phyloP scores from a whole-genome alignment of 2,329 filamentous ascomycete genomes.

The Dactylonectria estremocensis region DNA sequence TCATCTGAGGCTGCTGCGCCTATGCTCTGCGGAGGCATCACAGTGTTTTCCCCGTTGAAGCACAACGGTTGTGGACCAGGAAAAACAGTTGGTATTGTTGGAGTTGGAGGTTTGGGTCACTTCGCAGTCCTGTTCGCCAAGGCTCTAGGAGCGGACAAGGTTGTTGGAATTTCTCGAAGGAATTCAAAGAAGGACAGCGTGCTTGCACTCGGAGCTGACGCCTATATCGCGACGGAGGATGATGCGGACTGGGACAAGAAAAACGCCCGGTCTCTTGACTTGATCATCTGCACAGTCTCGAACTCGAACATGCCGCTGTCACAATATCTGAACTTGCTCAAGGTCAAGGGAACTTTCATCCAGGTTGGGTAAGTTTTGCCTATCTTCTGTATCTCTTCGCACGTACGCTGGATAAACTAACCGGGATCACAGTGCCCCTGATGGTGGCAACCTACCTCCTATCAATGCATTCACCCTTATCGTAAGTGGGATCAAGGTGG shows the following conservation, averaged over 20 bases:
- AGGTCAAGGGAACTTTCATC: constrained; percentile 69
- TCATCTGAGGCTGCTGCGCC: constrained; percentile 74
- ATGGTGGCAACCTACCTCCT: constrained; percentile 26
- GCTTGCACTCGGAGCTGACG: constrained; percentile 68
- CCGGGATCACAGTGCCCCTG: constrained; percentile 46
- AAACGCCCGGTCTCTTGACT: constrained; percentile 74
- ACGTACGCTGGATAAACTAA: constrained; percentile 4
- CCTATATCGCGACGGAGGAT: constrained; percentile 70
- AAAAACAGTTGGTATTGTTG: constrained; percentile 81
- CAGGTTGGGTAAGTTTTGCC: constrained; percentile 64
- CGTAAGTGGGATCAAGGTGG: constrained; percentile 20
- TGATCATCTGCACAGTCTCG: constrained; percentile 78
- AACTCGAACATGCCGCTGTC: constrained; percentile 36
- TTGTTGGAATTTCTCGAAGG: constrained; percentile 70
- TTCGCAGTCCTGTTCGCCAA: constrained; percentile 77
- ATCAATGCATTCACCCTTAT: constrained; percentile 25
- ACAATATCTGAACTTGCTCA: constrained; percentile 53
- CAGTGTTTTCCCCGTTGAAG: constrained; percentile 82
- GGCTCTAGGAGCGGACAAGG: constrained; percentile 70
- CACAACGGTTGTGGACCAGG: constrained; percentile 80
- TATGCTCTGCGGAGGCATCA: constrained; percentile 88
- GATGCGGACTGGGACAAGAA: constrained; percentile 65
- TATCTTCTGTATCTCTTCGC: background rate
- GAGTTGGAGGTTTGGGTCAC: constrained; percentile 80
- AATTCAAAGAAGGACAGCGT: constrained; percentile 71